A percentile compares a stretch with the other conserved stretches of the same genome.
phyloP scores from a whole-genome alignment of 2,329 filamentous ascomycete genomes.

The Clonostachys rosea region DNA sequence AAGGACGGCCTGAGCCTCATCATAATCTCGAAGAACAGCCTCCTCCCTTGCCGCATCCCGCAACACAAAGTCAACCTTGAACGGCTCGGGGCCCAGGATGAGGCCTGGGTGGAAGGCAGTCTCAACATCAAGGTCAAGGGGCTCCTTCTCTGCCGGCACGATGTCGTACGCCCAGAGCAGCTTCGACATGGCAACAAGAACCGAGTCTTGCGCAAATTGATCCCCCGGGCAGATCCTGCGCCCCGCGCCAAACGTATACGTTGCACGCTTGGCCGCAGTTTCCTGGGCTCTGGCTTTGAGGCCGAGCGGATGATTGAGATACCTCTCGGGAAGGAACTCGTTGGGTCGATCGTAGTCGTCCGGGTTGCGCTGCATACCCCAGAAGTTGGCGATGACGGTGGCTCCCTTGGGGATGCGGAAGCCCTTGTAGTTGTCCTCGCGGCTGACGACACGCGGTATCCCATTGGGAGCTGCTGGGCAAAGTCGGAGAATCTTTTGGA shows the following conservation, averaged over 20 bases:
- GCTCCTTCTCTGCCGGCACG: neutral
- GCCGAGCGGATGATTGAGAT: constrained; percentile 7
- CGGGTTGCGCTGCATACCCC: constrained; percentile 1
- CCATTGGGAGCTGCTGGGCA: neutral
- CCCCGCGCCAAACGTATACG: constrained; percentile 38
- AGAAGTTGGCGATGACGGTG: constrained; percentile 49
- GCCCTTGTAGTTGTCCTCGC: constrained; percentile 1
- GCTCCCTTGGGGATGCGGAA: constrained; percentile 44
- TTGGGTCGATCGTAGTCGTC: constrained; percentile 1
- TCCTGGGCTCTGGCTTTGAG: constrained; percentile 2
- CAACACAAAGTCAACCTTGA: neutral
- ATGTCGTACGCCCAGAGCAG: constrained; percentile 36
- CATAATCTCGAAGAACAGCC: neutral
- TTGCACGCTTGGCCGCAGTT: neutral
- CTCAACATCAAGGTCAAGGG: neutral
- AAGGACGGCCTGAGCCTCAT: too few species aligned
- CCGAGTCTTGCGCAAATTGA: constrained; percentile 38
- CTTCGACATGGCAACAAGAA: constrained; percentile 29
- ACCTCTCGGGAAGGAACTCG: constrained; percentile 2
- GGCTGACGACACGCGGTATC: neutral
- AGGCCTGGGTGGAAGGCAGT: neutral
- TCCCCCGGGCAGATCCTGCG: constrained; percentile 40
- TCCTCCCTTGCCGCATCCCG: neutral
- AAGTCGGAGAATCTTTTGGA: neutral
- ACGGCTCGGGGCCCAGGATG: neutral